Base-by-base conservation (phyloP, 2,329 filamentous ascomycete genomes). In the Rutstroemia sp. region DNA sequence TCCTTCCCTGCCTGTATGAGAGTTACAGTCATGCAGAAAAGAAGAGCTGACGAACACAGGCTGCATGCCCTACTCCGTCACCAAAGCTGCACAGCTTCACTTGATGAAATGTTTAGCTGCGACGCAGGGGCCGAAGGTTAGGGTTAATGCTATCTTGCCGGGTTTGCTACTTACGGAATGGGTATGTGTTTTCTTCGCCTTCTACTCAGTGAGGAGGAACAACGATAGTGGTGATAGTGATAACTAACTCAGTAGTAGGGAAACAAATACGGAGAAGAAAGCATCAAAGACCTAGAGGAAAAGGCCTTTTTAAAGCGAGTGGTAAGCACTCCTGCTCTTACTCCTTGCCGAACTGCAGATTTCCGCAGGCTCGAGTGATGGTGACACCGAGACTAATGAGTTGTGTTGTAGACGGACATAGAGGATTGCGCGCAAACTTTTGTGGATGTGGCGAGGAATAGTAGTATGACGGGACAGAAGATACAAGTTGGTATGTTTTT, bases 111-210 rank as follows among this genome's bases (percentile, higher is more conserved):
- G 81, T 57, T 71, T 88, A 44, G 84, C 84, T 3, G 73, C 77
- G 54, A 81, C 80, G 14, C 78, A 85, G 61, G 83, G 83, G 0
- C 73, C 76, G 1, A 85, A 84, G 68, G 73, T 86, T 21, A 73
- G 84, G 44, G 75, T 84, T 30, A 88, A 88, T 69, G 81, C 82
- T 42, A 77, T 88, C 2, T 72, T 82, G 52, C 84, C 84, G 0
- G 84, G 84, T 1, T 71, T 87, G 63, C 67, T 88, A 62, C 72
- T 86, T 65, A 88, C 84, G 2, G 82, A 85, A 67, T 85, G 82
- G 82, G 79, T 78, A 63, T 61, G 67, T 67, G 38, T 7, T 12
- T 14, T 38, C 16, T 17, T 23, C 17, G 7, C 17, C 5, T 46
- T 45, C 5, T n/a, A 23, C 44, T 45, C 14, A 9, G 19, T 21